Evolutionary conservation across 1,139 yeast genomes (phyloP), one percentile per base, ranked within the genome.

Genomic region (Hansenula sp.): DNA sequence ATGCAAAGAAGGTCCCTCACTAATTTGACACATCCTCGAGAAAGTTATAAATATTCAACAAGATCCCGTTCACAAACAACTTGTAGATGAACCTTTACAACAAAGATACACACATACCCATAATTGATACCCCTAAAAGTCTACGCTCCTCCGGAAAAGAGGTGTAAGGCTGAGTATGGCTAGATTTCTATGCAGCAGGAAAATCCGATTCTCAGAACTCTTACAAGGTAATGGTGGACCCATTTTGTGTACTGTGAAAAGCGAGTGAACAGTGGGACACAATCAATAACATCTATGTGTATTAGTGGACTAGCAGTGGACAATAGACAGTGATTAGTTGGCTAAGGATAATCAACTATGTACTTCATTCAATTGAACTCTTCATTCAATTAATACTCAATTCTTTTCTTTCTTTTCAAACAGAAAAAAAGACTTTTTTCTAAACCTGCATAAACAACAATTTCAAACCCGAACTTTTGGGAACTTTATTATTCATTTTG

Each of bases 121-220:
- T n/a, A n/a, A n/a, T n/a, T n/a, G n/a, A 28, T 28, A 28, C 30
- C 5, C 30, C 30, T 28, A 28, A 8, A 28, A 5, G 30, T n/a
- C 33, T 18, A 33, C 36, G 36, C n/a, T 33, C 10, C 28, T 24
- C 17, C 28, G 28, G 36, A 24, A 33, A 21, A 13, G 18, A 33
- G 28, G 36, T 33, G 36, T 33, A 33, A 24, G 36, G 36, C 36
- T 33, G 36, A 33, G 36, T 33, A 4, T 32, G 36, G 36, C 28
- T 33, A 33, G 15, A 21, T 28, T n/a, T 28, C 13, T 28, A 28
- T 28, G 31, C 31, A 28, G 15, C 12, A n/a, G 31, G 31, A 28
- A 28, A n/a, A 11, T 28, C 31, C 31, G 31, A 28, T 28, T 28
- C 31, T n/a, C 31, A n/a, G 31, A 28, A 12, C 15, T 28, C 15